Evolutionary conservation across 306 rosid genomes (phyloP).

Genomic region (Dalbergia oliveri): DNA sequence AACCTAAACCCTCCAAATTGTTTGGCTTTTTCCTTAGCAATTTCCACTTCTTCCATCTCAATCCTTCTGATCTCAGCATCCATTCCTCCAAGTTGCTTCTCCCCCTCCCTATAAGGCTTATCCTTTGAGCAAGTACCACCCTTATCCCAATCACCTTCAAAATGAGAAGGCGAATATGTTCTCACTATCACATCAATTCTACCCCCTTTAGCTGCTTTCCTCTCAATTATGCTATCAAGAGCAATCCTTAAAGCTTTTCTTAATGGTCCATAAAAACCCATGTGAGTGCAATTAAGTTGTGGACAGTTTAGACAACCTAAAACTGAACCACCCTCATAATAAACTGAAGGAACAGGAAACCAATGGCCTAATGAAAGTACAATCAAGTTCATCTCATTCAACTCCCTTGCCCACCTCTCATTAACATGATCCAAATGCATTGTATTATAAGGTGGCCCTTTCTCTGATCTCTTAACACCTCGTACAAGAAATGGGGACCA

Average conservation of each 20-base stretch:
- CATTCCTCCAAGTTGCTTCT: conserved; percentile 72
- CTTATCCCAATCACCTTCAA: conserved; percentile 88
- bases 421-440: conserved; percentile 63
- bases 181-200: conserved; percentile 59
- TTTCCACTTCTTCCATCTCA: conserved; percentile 74
- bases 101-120: conserved; percentile 57
- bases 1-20: conserved; percentile 33
- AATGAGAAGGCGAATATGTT: conserved; percentile 80
- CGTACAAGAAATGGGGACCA: conserved; percentile 86
- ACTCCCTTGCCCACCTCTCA: conserved; percentile 68
- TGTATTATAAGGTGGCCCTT: conserved; percentile 58
- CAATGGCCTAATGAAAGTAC: conserved; percentile 78
- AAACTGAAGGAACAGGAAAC: conserved; percentile 76
- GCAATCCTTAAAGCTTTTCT: conserved; percentile 39
- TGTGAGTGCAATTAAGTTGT: conserved; percentile 61
- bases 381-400: conserved; percentile 56
- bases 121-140: conserved; percentile 74
- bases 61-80: conserved; percentile 69
- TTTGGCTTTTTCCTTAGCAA: conserved; percentile 52
- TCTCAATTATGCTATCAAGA: conserved; percentile 42
- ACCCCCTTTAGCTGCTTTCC: conserved; percentile 35
- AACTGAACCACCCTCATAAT: conserved; percentile 56
- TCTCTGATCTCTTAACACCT: conserved; percentile 59
- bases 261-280: conserved; percentile 67
- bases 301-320: conserved; percentile 67